phyloP scores from a whole-genome alignment of 805 yeast genomes.

The Maudiozyma barnettii region DNA sequence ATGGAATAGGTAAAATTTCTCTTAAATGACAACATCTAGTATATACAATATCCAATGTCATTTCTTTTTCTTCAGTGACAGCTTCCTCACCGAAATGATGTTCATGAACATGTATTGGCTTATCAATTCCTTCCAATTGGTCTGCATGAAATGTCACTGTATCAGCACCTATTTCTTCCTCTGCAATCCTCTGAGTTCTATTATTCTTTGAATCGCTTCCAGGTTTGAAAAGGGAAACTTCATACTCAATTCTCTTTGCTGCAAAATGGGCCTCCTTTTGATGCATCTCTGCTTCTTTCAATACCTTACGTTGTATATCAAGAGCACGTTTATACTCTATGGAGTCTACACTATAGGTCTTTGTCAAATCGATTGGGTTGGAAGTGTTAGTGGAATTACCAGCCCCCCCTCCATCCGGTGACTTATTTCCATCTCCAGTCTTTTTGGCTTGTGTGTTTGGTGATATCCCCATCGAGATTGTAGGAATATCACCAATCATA shows the following conservation, averaged over 20 bases:
- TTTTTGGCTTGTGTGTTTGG: constrained; percentile 32
- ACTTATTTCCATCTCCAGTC: constrained; percentile 10
- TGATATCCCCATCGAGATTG: constrained; percentile 55
- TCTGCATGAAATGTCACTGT: not conserved
- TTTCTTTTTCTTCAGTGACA: constrained; percentile 17
- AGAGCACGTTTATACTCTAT: constrained; percentile 45
- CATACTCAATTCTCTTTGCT: constrained; percentile 59
- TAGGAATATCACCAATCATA: constrained; percentile 45
- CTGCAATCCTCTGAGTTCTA: not conserved
- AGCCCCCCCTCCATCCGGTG: not conserved
- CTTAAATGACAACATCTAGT: constrained; percentile 88
- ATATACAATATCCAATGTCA: constrained; percentile 55
- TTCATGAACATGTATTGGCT: constrained; percentile 58
- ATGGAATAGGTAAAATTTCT: constrained; percentile 86
- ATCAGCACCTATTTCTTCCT: not conserved
- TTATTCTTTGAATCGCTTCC: not conserved
- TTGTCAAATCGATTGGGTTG: not conserved
- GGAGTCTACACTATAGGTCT: constrained; percentile 16
- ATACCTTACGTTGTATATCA: constrained; percentile 46
- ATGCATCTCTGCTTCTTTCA: constrained; percentile 57
- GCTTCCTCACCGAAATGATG: constrained; percentile 35
- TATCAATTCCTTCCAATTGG: constrained; percentile 41
- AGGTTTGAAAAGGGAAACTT: constrained; percentile 41
- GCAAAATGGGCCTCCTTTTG: constrained; percentile 68
- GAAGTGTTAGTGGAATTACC: not conserved